A percentile compares a stretch with the other conserved stretches of the same genome.
Evolutionary conservation across 495 filamentous ascomycete species (phyloP).

Genomic region (Xylaria acuta): DNA sequence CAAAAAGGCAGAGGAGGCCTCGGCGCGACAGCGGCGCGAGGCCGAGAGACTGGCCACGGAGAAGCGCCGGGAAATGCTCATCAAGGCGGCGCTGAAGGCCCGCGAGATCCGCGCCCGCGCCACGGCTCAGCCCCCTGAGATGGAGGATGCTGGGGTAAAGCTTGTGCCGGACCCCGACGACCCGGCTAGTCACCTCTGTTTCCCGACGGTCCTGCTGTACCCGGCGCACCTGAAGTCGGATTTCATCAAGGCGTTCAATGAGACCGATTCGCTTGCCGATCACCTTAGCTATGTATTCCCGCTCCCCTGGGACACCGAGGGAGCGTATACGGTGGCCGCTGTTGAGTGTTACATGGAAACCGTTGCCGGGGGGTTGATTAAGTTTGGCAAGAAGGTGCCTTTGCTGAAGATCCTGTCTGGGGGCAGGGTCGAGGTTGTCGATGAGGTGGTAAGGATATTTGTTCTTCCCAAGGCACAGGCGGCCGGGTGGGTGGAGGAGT

Average conservation of each 20-base stretch:
- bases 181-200: slow-evolving; percentile 68
- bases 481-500: slow-evolving; percentile 78
- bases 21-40: slow-evolving; percentile 50
- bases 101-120: slow-evolving; percentile 70
- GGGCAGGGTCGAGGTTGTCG: slow-evolving; percentile 85
- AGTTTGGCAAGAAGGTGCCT: slow-evolving; percentile 84
- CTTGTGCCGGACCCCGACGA: slow-evolving; percentile 77
- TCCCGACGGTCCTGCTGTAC: slow-evolving; percentile 85
- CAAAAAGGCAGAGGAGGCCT: slow-evolving; percentile 45
- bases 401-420: slow-evolving; percentile 74
- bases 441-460: slow-evolving; percentile 81
- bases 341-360: slow-evolving; percentile 97
- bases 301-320: slow-evolving; percentile 78
- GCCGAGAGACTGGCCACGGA: slow-evolving; percentile 56
- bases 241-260: slow-evolving; percentile 84
- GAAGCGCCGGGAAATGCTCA: slow-evolving; percentile 61
- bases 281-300: slow-evolving; percentile 83
- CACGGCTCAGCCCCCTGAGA: slow-evolving; percentile 76
- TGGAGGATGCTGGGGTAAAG: slow-evolving; percentile 75
- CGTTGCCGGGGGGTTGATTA: slow-evolving; percentile 76
- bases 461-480: slow-evolving; percentile 75
- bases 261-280: slow-evolving; percentile 70
- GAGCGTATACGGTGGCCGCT: slow-evolving; percentile 65
- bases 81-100: slow-evolving; percentile 74
- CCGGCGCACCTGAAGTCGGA: slow-evolving; percentile 78